Percentiles rank a stretch among this genome's conserved stretches.
These are phyloP conservation scores for Candida anutae DNA, from an alignment of 1,139 yeast genomes.

Conservation along the genomic window DNA sequence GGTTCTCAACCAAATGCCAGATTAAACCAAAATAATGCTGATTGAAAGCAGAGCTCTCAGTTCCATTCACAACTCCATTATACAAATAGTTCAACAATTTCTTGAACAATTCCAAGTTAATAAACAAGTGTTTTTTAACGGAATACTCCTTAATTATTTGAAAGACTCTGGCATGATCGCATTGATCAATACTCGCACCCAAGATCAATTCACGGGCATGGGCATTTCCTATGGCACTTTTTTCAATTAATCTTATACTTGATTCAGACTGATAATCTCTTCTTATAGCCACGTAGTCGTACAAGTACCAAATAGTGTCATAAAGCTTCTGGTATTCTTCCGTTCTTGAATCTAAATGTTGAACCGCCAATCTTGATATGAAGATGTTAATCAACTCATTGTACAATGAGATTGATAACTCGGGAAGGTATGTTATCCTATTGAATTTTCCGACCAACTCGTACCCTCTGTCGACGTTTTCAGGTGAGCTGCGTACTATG, in stretches of 20 bases:
- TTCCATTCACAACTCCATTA: slow-evolving; percentile 19
- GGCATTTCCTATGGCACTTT: slow-evolving; percentile 1
- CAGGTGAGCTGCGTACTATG: slow-evolving; percentile 11
- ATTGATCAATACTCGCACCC: slow-evolving; percentile 24
- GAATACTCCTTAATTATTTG: slow-evolving; percentile 33
- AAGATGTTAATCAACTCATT: slow-evolving; percentile 21
- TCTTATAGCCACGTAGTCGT: slow-evolving; percentile 29
- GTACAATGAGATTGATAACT: slow-evolving; percentile 23
- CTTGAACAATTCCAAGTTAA: slow-evolving; percentile 22
- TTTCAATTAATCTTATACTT: slow-evolving; percentile 3
- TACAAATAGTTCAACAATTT: slow-evolving; percentile 27
- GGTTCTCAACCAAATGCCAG: slow-evolving; percentile 29
- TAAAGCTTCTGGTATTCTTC: slow-evolving; percentile 4
- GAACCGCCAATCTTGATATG: background rate
- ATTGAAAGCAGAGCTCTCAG: slow-evolving; percentile 15
- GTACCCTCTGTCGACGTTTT: slow-evolving; percentile 17
- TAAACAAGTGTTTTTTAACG: slow-evolving; percentile 25
- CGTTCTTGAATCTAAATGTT: background rate
- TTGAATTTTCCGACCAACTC: slow-evolving; percentile 24
- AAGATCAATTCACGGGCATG: slow-evolving; percentile 26
- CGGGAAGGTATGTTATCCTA: slow-evolving; percentile 29
- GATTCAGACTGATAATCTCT: slow-evolving; percentile 23
- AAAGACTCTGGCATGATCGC: slow-evolving; percentile 30
- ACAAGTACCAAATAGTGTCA: slow-evolving; percentile 24
- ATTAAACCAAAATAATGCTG: slow-evolving; percentile 26